These are phyloP conservation scores for Leucocoprinus leucothites DNA, from an alignment of 768 basidiomycete genomes.

Conservation along the genomic window DNA sequence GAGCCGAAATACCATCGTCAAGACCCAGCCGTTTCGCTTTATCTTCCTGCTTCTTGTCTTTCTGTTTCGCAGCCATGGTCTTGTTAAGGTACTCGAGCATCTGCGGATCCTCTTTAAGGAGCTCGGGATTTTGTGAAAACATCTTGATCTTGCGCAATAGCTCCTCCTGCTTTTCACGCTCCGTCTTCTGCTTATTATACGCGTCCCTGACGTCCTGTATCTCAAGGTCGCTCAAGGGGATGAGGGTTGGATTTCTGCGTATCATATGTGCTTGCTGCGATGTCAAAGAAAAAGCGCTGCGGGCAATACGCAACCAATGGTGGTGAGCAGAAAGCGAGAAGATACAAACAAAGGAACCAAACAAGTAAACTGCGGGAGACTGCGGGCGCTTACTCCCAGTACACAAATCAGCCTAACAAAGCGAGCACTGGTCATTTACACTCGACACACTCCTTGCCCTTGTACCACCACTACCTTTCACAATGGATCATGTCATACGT, in stretches of 20 bases:
- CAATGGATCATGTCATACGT: conserved; percentile 67
- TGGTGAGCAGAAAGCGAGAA: conserved; percentile 12
- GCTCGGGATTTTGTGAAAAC: conserved; percentile 36
- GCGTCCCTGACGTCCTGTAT: conserved; percentile 75
- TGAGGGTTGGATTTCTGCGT: conserved; percentile 71
- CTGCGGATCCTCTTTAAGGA: conserved; percentile 26
- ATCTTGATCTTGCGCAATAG: conserved; percentile 42
- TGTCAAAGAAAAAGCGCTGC: neutral
- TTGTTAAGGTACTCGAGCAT: conserved; percentile 25
- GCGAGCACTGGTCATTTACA: neutral
- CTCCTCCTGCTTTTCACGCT: conserved; percentile 36
- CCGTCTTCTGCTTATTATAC: conserved; percentile 45
- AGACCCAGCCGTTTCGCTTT: conserved; percentile 20
- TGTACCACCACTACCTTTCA: conserved; percentile 15
- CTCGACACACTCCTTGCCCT: conserved; percentile 15
- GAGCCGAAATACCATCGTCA: neutral
- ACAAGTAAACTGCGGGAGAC: conserved; percentile 15
- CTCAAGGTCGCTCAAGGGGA: conserved; percentile 73
- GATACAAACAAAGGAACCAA: conserved; percentile 13
- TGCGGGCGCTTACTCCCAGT: conserved; percentile 6
- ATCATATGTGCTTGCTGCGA: conserved; percentile 46
- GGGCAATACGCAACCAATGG: conserved; percentile 13
- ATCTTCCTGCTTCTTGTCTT: conserved; percentile 17
- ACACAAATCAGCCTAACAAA: conserved; percentile 10
- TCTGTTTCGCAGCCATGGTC: conserved; percentile 17